Percentiles rank a stretch among this genome's conserved stretches.
Evolutionary conservation across 1,139 yeast genomes (phyloP).

Genomic region (Candida smagusa): DNA sequence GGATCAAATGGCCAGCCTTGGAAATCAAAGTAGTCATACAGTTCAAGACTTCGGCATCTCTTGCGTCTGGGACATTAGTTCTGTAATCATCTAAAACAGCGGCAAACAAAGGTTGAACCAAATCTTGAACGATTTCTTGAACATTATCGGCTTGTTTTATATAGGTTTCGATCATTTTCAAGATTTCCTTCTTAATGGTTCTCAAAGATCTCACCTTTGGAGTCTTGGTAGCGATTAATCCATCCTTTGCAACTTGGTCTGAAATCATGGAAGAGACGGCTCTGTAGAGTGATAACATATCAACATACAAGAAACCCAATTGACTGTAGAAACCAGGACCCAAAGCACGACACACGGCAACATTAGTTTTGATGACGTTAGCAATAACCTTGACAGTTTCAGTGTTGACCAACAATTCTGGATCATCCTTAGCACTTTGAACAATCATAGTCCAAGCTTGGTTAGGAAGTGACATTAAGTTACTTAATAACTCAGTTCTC

Average conservation of each 20-base stretch:
- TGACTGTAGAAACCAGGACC: constrained; percentile 93
- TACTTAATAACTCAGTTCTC: constrained; percentile 70
- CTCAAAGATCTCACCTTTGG: constrained; percentile 94
- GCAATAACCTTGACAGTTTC: constrained; percentile 92
- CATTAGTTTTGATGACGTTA: constrained; percentile 90
- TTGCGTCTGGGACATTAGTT: constrained; percentile 88
- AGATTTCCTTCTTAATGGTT: constrained; percentile 91
- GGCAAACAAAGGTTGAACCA: constrained; percentile 78
- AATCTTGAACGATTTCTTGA: constrained; percentile 79
- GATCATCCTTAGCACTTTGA: constrained; percentile 83
- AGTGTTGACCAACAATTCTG: constrained; percentile 75
- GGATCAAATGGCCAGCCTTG: constrained; percentile 83
- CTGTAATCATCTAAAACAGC: constrained; percentile 91
- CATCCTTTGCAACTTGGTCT: constrained; percentile 72
- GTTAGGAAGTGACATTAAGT: constrained; percentile 88
- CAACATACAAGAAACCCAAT: constrained; percentile 79
- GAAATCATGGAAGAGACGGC: constrained; percentile 92
- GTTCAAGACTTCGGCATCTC: constrained; percentile 95
- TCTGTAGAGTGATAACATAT: constrained; percentile 83
- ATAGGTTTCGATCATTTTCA: constrained; percentile 86
- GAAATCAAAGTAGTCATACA: constrained; percentile 89
- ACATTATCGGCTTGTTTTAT: constrained; percentile 82
- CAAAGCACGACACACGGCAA: constrained; percentile 86
- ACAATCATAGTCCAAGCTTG: constrained; percentile 92
- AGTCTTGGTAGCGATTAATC: constrained; percentile 86